phyloP scores from a whole-genome alignment of 805 yeast genomes.

The Ogataea ganodermae region DNA sequence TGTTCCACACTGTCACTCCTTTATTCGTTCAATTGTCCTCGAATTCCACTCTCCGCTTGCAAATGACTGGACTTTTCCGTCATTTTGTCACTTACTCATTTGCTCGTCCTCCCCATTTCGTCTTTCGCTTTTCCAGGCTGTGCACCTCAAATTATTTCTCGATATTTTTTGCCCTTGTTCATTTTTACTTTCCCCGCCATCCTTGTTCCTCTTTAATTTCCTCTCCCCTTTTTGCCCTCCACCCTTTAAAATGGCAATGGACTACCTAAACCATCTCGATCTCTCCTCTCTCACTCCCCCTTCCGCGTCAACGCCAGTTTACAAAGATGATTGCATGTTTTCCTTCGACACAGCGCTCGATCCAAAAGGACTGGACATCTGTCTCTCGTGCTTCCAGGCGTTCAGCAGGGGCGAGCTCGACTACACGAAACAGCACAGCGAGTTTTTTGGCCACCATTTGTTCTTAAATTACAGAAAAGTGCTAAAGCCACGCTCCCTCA shows the following conservation, averaged over 20 bases:
- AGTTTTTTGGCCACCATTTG: constrained; percentile 51
- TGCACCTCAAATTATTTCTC: too few relatives aligned
- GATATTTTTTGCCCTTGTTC: neutral
- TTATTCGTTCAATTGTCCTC: too few relatives aligned
- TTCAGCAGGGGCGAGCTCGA: constrained; percentile 51
- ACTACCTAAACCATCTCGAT: constrained; percentile 22
- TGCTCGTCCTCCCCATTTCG: too few relatives aligned
- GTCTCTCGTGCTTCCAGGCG: constrained; percentile 72
- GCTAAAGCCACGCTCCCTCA: constrained; percentile 43
- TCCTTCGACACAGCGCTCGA: constrained; percentile 71
- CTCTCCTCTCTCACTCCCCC: constrained; percentile 25
- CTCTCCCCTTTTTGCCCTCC: neutral
- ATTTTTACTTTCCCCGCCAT: neutral
- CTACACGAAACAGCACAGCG: constrained; percentile 60
- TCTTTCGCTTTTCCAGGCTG: too few relatives aligned
- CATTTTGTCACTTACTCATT: too few relatives aligned
- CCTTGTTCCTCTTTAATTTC: neutral
- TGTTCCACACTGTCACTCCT: too few relatives aligned
- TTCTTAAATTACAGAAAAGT: constrained; percentile 61
- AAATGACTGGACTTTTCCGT: too few relatives aligned
- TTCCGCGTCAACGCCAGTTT: constrained; percentile 45
- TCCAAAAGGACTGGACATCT: constrained; percentile 66
- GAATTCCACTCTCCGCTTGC: too few relatives aligned
- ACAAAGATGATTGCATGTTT: constrained; percentile 89
- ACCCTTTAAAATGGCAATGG: constrained; percentile 16